phyloP scores from a whole-genome alignment of 179 eudicot genomes.

The Spergularia azorica region DNA sequence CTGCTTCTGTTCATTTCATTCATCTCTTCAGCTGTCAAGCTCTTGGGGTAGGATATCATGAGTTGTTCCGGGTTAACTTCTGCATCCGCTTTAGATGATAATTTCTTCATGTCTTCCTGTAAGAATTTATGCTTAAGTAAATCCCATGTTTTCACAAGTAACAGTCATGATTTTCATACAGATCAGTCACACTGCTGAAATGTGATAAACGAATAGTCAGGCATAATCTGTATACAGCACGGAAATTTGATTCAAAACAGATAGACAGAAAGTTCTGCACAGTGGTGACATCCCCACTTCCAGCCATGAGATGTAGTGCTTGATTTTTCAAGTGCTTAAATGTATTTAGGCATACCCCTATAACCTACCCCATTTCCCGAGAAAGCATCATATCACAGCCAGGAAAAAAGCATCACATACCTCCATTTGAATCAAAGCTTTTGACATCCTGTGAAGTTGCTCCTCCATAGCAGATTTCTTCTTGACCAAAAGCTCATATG shows the following conservation, averaged over 20 bases:
- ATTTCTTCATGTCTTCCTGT: conserved; percentile 29
- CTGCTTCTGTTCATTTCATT: conserved; percentile 16
- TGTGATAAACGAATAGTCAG: no score
- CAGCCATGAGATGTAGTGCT: no score
- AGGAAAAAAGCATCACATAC: conserved; percentile 17
- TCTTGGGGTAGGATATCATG: conserved; percentile 13
- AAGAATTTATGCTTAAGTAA: neutral
- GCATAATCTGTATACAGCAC: no score
- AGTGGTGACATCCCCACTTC: neutral
- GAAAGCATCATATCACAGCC: neutral
- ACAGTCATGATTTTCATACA: neutral
- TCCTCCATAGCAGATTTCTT: conserved; percentile 35
- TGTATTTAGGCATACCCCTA: no score
- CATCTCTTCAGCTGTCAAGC: conserved; percentile 17
- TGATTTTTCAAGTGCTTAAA: no score
- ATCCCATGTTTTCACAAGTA: neutral
- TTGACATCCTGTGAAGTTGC: conserved; percentile 35
- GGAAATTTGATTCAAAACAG: no score
- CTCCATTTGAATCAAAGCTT: conserved; percentile 36
- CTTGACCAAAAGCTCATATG: conserved; percentile 35
- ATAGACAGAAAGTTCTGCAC: neutral
- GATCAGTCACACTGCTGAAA: no score
- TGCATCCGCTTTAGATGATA: conserved; percentile 16
- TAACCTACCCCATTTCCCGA: no score
- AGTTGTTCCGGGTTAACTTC: conserved; percentile 13